These are phyloP conservation scores for Penicillium egyptiacum DNA, from an alignment of 495 filamentous ascomycete species.

Conservation along the genomic window DNA sequence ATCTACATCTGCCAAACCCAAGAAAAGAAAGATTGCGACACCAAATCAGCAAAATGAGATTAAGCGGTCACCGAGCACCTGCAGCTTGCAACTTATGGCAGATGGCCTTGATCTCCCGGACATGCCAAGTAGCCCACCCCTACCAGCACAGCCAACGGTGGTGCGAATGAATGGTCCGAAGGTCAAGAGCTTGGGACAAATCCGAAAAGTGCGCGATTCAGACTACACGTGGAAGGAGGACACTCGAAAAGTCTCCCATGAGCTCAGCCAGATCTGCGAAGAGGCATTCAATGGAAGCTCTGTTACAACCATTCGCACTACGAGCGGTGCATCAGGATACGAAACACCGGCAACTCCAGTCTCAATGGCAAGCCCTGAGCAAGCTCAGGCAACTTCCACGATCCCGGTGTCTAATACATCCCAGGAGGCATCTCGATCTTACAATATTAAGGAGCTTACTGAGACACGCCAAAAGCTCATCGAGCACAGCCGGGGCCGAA, in stretches of 20 bases:
- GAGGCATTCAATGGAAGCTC: slow-evolving; percentile 81
- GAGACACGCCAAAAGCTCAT: slow-evolving; percentile 58
- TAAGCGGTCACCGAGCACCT: slow-evolving; percentile 30
- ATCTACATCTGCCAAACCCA: slow-evolving; percentile 30
- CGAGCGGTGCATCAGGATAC: slow-evolving; percentile 42
- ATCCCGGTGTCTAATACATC: slow-evolving; percentile 5
- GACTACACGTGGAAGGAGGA: slow-evolving; percentile 60
- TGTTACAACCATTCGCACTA: slow-evolving; percentile 48
- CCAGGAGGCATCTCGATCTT: slow-evolving; percentile 32
- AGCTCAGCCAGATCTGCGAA: slow-evolving; percentile 67
- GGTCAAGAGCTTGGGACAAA: slow-evolving; percentile 27
- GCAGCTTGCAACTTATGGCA: slow-evolving; percentile 30
- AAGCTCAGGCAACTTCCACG: slow-evolving; percentile 17
- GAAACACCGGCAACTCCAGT: slow-evolving; percentile 56
- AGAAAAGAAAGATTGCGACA: slow-evolving; percentile 19
- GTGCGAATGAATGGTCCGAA: slow-evolving; percentile 35
- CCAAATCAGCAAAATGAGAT: slow-evolving; percentile 15
- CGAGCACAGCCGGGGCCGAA: slow-evolving; percentile 42
- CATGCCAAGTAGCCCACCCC: slow-evolving; percentile 34
- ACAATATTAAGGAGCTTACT: slow-evolving; percentile 51
- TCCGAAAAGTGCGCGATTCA: slow-evolving; percentile 43
- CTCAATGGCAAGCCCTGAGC: slow-evolving; percentile 37
- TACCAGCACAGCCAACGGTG: slow-evolving; percentile 44
- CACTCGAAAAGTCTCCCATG: slow-evolving; percentile 63
- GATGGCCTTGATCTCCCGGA: slow-evolving; percentile 22